A percentile compares a stretch with the other conserved stretches of the same genome.
Conservation (phyloP, 768 basidiomycete species). For the Podaxis pistillaris region DNA sequence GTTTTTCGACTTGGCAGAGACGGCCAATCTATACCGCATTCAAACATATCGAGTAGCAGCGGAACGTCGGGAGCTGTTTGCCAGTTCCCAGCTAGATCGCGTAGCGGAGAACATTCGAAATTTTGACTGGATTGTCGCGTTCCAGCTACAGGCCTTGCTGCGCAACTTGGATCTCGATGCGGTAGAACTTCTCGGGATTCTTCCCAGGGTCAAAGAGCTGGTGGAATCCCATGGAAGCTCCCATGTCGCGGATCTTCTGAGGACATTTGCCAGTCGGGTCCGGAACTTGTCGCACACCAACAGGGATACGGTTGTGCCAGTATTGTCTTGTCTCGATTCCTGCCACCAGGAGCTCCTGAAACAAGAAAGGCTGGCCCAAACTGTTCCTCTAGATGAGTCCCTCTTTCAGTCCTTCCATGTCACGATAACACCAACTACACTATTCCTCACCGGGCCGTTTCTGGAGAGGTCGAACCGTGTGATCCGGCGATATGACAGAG, state of each 20-base stretch:
- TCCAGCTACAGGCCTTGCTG: slow-evolving; percentile 51
- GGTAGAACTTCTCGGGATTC: slow-evolving; percentile 44
- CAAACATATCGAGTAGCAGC: slow-evolving; percentile 34
- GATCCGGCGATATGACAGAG: slow-evolving; percentile 46
- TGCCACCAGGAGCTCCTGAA: slow-evolving; percentile 24
- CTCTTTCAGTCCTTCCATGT: slow-evolving; percentile 27
- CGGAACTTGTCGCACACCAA: slow-evolving; percentile 23
- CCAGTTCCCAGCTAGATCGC: slow-evolving; percentile 26
- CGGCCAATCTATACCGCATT: slow-evolving; percentile 36
- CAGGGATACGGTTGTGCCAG: slow-evolving; percentile 20
- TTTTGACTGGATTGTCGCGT: slow-evolving; percentile 50
- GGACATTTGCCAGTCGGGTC: slow-evolving; percentile 29
- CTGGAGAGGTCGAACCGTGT: slow-evolving; percentile 62
- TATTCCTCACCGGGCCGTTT: slow-evolving; percentile 51
- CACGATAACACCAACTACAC: slow-evolving; percentile 53
- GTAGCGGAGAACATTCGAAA: slow-evolving; percentile 29
- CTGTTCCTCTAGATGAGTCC: slow-evolving; percentile 27
- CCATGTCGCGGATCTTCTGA: slow-evolving; percentile 40
- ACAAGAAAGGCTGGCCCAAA: slow-evolving; percentile 21
- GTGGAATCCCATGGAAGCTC: slow-evolving; percentile 26
- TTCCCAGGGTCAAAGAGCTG: slow-evolving; percentile 30
- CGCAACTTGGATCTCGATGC: slow-evolving; percentile 41
- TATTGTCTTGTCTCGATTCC: slow-evolving; percentile 27
- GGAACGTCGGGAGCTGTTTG: slow-evolving; percentile 43
- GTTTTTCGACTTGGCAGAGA: slow-evolving; percentile 38